Conservation (phyloP, 106 monocot species). For the Ottelia alismoides region DNA sequence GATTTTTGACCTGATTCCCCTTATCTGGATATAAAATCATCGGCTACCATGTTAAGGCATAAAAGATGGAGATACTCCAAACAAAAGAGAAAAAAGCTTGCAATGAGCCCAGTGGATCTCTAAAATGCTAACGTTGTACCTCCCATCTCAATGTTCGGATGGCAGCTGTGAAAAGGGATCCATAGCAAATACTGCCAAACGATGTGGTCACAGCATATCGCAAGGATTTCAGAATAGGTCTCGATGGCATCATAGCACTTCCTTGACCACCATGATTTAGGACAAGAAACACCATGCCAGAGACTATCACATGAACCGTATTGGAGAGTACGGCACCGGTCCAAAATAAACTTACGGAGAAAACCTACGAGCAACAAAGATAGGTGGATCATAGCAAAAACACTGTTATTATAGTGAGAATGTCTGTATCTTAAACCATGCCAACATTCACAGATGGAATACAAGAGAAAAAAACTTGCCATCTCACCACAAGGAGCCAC, state of each 20-base stretch:
- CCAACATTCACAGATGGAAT: no score
- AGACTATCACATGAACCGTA: conserved; percentile 93
- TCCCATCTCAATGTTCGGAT: conserved; percentile 94
- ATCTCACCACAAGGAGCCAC: conserved; percentile 99
- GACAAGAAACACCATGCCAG: conserved; percentile 90
- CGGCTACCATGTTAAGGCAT: no score
- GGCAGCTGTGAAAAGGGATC: conserved; percentile 96
- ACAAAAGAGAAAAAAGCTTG: no score
- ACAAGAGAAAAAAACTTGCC: conserved; percentile 86
- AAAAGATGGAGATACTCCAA: no score
- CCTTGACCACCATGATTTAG: conserved; percentile 72
- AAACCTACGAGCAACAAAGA: conserved; percentile 38
- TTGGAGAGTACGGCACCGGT: conserved; percentile 94
- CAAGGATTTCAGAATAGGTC: conserved; percentile 53
- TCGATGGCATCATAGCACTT: conserved; percentile 63
- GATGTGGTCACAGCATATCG: conserved; percentile 80
- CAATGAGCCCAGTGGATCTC: not conserved
- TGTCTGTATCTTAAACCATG: no score
- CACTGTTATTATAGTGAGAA: no score
- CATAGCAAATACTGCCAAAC: conserved; percentile 99
- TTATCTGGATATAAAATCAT: conserved; percentile 37
- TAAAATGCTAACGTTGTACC: conserved; percentile 19
- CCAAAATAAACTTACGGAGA: conserved; percentile 99
- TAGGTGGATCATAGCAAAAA: conserved; percentile 2
- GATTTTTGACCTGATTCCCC: conserved; percentile 89